Evolutionary conservation across 768 basidiomycete species (phyloP), one percentile per base, ranked within the genome.

Genomic region (Mycena belliarum): DNA sequence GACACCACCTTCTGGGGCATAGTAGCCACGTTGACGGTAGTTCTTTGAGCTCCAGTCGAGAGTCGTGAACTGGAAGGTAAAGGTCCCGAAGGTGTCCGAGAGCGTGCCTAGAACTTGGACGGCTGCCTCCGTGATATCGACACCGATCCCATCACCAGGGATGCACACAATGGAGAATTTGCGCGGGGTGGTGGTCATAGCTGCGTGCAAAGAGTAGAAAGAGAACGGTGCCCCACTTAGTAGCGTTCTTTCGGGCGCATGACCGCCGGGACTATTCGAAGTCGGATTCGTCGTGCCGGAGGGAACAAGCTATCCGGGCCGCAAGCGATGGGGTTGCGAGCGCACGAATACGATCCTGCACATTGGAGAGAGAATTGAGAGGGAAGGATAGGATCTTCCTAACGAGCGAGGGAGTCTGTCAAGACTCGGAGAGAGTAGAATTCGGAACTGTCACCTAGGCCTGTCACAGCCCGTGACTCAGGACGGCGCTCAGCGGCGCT

Each of bases 91-190:
- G 52, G 76, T 73, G 59, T 70, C 65, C 0, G 76, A 73, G 15
- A 76, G 73, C 23, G 75, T 77, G 44, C 80, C 73, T 20, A 83
- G 68, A 60, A 78, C 80, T 5, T 75, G 73, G 29, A 80, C 63
- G 7, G 77, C 80, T 8, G 80, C 79, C 11, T 77, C 75, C 67
- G 79, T 79, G 4, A 82, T 81, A 63, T 83, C 81, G 44, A 74
- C 68, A 3, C 82, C 82, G 58, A 82, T 82, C 8, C 82, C 82
- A 67, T 83, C 82, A 16, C 79, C 82, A 7, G 80, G 76, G 15
- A 83, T 75, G 33, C 78, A 78, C 29, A 80, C 81, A 43, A 83
- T 79, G 12, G 68, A 74, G 68, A 63, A 63, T 12, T 28, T 74
- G 71, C 43, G 63, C 6, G 49, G 49, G 25, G 35, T 38, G 10